These are phyloP conservation scores for Hypoxylon sp. DNA, from an alignment of 2,329 filamentous ascomycete species.

Conservation along the genomic window DNA sequence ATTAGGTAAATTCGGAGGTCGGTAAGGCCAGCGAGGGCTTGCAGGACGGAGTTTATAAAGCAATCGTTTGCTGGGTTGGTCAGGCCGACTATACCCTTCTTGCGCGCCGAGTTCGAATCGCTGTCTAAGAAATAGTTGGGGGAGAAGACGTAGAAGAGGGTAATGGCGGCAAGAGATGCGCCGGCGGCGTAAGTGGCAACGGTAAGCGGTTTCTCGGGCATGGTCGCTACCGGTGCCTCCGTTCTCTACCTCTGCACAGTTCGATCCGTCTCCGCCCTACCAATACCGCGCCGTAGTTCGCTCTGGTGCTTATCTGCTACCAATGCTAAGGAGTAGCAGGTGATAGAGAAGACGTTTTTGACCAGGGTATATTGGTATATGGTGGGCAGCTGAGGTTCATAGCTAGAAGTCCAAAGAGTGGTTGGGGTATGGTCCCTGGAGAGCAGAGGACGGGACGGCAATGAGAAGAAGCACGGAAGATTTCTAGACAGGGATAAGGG, in stretches of 20 bases:
- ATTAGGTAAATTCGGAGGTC: conserved; percentile 94
- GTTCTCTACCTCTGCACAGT: background rate
- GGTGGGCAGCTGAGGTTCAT: conserved; percentile 17
- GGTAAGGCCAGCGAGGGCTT: conserved; percentile 89
- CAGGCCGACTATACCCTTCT: conserved; percentile 89
- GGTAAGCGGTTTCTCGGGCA: conserved; percentile 85
- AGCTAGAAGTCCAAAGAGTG: conserved; percentile 17
- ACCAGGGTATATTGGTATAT: conserved; percentile 16
- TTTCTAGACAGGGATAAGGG: conserved; percentile 27
- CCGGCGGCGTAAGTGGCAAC: conserved; percentile 95
- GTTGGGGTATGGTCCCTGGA: conserved; percentile 16
- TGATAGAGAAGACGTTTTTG: background rate
- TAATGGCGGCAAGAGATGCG: conserved; percentile 92
- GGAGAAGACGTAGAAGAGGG: conserved; percentile 95
- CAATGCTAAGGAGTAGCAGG: conserved; percentile 12
- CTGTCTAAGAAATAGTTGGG: conserved; percentile 97
- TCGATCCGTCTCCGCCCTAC: conserved; percentile 17
- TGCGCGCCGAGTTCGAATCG: conserved; percentile 74
- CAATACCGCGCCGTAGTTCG: conserved; percentile 3
- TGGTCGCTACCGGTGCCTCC: conserved; percentile 51
- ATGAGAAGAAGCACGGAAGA: conserved; percentile 13
- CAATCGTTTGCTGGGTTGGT: conserved; percentile 94
- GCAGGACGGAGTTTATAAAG: conserved; percentile 96
- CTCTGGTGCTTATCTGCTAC: conserved; percentile 11
- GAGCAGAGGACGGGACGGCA: conserved; percentile 12